A percentile compares a stretch with the other conserved stretches of the same genome.
phyloP scores from a whole-genome alignment of 2,329 filamentous ascomycete species.

The Didymella lethalis region DNA sequence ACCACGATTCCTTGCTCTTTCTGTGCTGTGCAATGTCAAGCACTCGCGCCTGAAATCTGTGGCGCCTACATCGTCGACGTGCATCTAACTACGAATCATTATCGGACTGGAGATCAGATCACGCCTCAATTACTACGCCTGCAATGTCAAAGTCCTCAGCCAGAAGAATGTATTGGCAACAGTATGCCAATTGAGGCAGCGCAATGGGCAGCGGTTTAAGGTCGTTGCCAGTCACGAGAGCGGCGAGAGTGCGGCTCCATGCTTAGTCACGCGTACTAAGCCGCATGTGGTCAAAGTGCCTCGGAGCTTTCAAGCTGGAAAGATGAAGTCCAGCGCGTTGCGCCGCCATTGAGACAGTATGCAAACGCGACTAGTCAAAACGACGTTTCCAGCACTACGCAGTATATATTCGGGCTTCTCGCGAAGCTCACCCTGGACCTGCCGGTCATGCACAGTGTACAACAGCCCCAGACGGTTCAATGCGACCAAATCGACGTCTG shows the following conservation, averaged over 20 bases:
- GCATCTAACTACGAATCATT: too few species aligned
- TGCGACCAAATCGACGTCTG: conserved; percentile 30
- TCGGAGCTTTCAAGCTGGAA: conserved; percentile 31
- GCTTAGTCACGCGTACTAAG: conserved; percentile 11
- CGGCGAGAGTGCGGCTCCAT: neutral
- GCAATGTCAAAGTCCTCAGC: neutral
- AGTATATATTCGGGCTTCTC: conserved; percentile 25
- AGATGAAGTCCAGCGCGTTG: conserved; percentile 17
- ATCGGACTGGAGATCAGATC: neutral
- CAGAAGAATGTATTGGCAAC: neutral
- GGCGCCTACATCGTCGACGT: neutral
- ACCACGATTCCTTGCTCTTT: conserved; percentile 4
- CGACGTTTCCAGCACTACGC: conserved; percentile 30
- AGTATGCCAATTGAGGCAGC: neutral
- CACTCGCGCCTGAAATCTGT: neutral
- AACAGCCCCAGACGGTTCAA: conserved; percentile 27
- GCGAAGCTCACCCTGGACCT: conserved; percentile 35
- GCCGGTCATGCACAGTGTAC: conserved; percentile 31
- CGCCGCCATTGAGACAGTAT: conserved; percentile 38
- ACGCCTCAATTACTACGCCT: neutral
- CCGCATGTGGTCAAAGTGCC: conserved; percentile 2
- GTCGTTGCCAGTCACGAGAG: neutral
- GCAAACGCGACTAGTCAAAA: conserved; percentile 37
- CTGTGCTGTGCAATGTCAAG: neutral
- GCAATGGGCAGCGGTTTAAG: too few species aligned